Evolutionary conservation across 345 rosid genomes (phyloP).

Genomic region (Excoecaria agallocha): DNA sequence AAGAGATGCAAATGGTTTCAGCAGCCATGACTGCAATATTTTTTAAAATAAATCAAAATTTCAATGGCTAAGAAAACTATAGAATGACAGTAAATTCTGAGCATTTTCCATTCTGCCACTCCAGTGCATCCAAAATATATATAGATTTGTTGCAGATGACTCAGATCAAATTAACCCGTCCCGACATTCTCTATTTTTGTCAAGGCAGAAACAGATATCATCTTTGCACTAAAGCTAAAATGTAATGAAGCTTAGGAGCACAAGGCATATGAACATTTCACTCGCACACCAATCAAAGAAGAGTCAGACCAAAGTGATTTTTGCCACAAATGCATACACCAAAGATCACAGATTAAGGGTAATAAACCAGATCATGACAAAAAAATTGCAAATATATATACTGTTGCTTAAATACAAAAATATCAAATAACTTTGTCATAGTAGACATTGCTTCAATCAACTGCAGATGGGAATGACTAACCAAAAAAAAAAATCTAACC

Average conservation of each 20-base stretch:
- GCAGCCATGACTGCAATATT: not conserved
- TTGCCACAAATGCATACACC: too few species aligned
- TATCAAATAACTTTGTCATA: too few species aligned
- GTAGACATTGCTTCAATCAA: too few species aligned
- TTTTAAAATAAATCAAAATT: not conserved
- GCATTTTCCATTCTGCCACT: not conserved
- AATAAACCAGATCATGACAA: too few species aligned
- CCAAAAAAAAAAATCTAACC: too few species aligned
- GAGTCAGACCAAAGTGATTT: too few species aligned
- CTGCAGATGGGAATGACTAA: too few species aligned
- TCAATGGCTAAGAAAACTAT: not conserved
- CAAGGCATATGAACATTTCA: not conserved
- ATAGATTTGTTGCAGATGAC: not conserved
- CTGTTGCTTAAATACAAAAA: too few species aligned
- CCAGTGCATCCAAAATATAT: not conserved
- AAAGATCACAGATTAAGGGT: too few species aligned
- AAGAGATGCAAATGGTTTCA: constrained; percentile 2
- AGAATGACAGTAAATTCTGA: not conserved
- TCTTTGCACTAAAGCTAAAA: not conserved
- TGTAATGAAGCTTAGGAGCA: not conserved
- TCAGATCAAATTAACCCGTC: not conserved
- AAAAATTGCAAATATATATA: too few species aligned
- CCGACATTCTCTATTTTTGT: not conserved
- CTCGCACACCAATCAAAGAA: not conserved
- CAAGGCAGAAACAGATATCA: not conserved